Evolutionary conservation across 116 monocot species (phyloP), one percentile per base, ranked within the genome.

Genomic region (Trichopus zeylanicus): DNA sequence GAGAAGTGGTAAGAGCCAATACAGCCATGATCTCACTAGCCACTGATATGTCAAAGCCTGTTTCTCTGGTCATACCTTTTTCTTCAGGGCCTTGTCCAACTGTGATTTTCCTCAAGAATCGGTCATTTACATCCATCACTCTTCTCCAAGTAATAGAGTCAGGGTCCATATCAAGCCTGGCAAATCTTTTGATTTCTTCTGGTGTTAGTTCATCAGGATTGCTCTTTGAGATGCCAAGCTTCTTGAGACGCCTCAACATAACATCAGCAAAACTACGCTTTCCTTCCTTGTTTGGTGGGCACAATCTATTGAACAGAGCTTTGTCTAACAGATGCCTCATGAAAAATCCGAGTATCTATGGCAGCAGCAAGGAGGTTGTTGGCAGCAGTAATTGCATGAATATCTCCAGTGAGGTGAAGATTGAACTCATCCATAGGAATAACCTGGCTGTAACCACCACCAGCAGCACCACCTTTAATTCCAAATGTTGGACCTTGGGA

Each of bases 351-450:
- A 48, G 91, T 80, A 51, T 91, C 97, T n/a, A 97, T 87, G 33
- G 91, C 91, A 6, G 97, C 97, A 42, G 97, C 97, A 31, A 97
- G 97, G 61, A 97, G 91, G 64, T 91, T 97, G 67, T 91, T 91
- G 52, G 97, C 81, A n/a, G 97, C 97, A 10, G 97, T 97, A 37
- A 97, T 97, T 58, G 97, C 97, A 56, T 97, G 97, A 54, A 91
- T 91, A 51, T 97, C 97, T 52, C 97, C 97, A 16, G 97, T 97
- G 9, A 97, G 65, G 55, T 91, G 97, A 70, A 97, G 91, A 69
- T 97, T 91, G 73, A 97, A 91, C 68, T 97, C 97, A 66, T 97
- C 97, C 91, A 97, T 97, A 1, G 97, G 97, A 19, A 97, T 97
- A 27, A 97, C 97, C 62, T 97, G 97, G 74, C 91, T 97, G 77